Evolutionary conservation across 805 yeast species (phyloP).

Genomic region (Candida khao-thaluensis): DNA sequence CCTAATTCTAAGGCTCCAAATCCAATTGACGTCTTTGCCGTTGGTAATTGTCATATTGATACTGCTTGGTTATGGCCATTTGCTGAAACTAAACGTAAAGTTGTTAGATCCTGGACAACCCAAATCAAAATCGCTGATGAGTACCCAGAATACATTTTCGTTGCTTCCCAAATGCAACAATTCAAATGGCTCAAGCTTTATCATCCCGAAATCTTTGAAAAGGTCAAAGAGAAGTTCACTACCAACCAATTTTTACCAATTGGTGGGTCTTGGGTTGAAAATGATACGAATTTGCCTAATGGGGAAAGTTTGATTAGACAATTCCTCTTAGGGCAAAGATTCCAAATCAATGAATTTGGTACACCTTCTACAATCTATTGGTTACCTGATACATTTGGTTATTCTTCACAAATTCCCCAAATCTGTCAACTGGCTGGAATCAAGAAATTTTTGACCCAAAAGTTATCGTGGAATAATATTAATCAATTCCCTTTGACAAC

Average conservation of each 20-base stretch:
- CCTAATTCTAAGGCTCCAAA: slow-evolving; percentile 23
- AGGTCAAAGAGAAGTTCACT: slow-evolving; percentile 62
- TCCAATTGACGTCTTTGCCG: slow-evolving; percentile 67
- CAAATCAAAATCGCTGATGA: slow-evolving; percentile 80
- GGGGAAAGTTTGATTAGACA: slow-evolving; percentile 92
- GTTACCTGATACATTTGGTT: slow-evolving; percentile 98
- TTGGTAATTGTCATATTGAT: slow-evolving; percentile 96
- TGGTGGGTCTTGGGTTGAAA: slow-evolving; percentile 98
- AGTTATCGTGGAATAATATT: slow-evolving; percentile 94
- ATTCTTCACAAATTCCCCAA: slow-evolving; percentile 93
- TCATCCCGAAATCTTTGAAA: slow-evolving; percentile 75
- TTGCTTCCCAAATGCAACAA: slow-evolving; percentile 95
- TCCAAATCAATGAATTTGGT: slow-evolving; percentile 78
- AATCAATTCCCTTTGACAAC: slow-evolving; percentile 86
- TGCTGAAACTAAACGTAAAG: slow-evolving; percentile 90
- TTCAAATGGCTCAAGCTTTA: slow-evolving; percentile 87
- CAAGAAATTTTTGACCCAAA: slow-evolving; percentile 84
- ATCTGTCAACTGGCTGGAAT: slow-evolving; percentile 85
- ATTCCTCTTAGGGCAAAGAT: slow-evolving; percentile 85
- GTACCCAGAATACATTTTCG: slow-evolving; percentile 92
- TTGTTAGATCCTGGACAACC: slow-evolving; percentile 93
- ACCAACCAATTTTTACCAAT: slow-evolving; percentile 81
- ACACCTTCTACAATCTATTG: slow-evolving; percentile 73
- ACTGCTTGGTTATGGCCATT: slow-evolving; percentile 99
- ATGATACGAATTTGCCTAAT: slow-evolving; percentile 92